A percentile compares a stretch with the other conserved stretches of the same genome.
These are phyloP conservation scores for Boletus vermiculosoides DNA, from an alignment of 768 basidiomycete genomes.

Conservation along the genomic window DNA sequence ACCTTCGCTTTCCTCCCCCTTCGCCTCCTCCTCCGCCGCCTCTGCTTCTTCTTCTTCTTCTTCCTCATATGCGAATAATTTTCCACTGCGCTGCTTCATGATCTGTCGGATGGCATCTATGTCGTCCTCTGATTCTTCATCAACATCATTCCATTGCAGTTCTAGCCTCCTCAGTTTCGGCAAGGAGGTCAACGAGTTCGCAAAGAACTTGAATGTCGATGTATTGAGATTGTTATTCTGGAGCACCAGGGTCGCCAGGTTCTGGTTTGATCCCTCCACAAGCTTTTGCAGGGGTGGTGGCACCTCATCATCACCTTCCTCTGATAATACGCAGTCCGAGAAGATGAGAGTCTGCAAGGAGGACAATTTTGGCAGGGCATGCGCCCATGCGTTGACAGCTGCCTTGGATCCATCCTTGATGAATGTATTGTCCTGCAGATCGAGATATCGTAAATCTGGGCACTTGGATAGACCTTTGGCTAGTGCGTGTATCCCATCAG, in stretches of 20 bases:
- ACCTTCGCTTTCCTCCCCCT: conserved; percentile 34
- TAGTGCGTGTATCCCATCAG: conserved; percentile 82
- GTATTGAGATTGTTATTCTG: conserved; percentile 91
- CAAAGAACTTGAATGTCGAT: conserved; percentile 63
- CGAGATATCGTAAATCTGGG: conserved; percentile 66
- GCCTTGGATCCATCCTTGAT: conserved; percentile 61
- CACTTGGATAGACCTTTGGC: conserved; percentile 72
- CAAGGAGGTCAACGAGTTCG: conserved; percentile 62
- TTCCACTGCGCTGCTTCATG: conserved; percentile 66
- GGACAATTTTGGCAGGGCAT: conserved; percentile 68
- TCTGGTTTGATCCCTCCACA: conserved; percentile 65
- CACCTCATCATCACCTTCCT: conserved; percentile 71
- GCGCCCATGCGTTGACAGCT: conserved; percentile 59
- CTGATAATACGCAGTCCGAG: conserved; percentile 85
- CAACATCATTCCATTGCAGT: conserved; percentile 87
- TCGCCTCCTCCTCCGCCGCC: conserved; percentile 56
- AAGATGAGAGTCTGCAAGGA: conserved; percentile 77
- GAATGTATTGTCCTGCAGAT: conserved; percentile 92
- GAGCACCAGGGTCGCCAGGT: conserved; percentile 72
- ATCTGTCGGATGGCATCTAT: conserved; percentile 51
- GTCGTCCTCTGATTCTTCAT: conserved; percentile 65
- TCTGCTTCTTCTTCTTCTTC: conserved; percentile 78
- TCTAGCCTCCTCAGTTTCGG: conserved; percentile 66
- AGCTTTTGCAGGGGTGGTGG: conserved; percentile 63
- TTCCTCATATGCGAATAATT: conserved; percentile 67